A percentile compares a stretch with the other conserved stretches of the same genome.
phyloP scores from a whole-genome alignment of 2,329 filamentous ascomycete genomes.

The Chaetomium olivaceum region DNA sequence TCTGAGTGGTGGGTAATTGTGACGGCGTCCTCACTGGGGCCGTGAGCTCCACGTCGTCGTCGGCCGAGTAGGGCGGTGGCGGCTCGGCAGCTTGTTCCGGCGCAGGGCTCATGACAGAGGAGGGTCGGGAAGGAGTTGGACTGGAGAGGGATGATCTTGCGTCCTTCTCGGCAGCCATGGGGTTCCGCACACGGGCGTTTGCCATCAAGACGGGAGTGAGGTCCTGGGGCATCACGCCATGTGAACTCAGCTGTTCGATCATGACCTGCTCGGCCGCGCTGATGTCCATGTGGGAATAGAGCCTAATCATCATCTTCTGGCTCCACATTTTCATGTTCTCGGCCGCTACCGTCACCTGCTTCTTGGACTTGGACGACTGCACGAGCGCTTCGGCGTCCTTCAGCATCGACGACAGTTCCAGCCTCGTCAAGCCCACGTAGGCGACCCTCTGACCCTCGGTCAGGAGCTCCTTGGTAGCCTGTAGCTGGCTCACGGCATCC shows the following conservation, averaged over 20 bases:
- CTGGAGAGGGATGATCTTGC: conserved; percentile 28
- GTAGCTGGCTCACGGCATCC: conserved; percentile 85
- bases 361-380: conserved; percentile 67
- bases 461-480: conserved; percentile 91
- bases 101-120: conserved; percentile 33
- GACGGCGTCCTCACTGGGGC: conserved; percentile 81
- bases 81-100: conserved; percentile 52
- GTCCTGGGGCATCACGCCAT: conserved; percentile 83
- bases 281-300: conserved; percentile 97
- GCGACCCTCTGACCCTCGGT: conserved; percentile 95
- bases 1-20: conserved; percentile 76
- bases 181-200: conserved; percentile 91
- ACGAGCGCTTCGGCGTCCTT: conserved; percentile 65
- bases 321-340: conserved; percentile 94
- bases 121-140: conserved; percentile 34
- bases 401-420: conserved; percentile 78
- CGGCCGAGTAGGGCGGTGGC: conserved; percentile 62
- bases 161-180: conserved; percentile 60
- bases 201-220: conserved; percentile 84
- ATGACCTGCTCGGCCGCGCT: conserved; percentile 89
- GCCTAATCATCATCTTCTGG: conserved; percentile 94
- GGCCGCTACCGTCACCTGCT: conserved; percentile 65
- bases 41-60: conserved; percentile 71
- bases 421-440: conserved; percentile 85
- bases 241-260: conserved; percentile 94